Evolutionary conservation across 352 stramenopile genomes (phyloP), one percentile per base, ranked within the genome.

Genomic region (Blastocystis hominis): DNA sequence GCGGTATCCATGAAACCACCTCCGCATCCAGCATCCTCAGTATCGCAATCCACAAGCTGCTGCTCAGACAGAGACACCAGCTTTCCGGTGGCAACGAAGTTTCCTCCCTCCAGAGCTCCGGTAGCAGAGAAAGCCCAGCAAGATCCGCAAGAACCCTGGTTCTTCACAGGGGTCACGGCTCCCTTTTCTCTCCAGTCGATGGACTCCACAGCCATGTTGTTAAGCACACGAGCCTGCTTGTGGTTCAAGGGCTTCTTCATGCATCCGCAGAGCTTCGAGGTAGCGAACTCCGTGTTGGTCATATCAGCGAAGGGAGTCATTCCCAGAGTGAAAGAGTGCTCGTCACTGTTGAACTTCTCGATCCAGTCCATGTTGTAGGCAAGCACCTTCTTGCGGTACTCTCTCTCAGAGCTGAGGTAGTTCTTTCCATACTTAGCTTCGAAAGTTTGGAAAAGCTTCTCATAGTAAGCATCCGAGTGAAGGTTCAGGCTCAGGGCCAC

Each of bases 51-150:
- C 62, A 99, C 93, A 24, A 99, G 93, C 88, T 98, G 92, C 90
- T 99, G 97, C 90, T 98, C 96, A 47, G 94, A 98, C 40, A 99
- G 91, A 54, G 90, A 93, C 3, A 93, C 81, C 1, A 99, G 92
- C 86, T 94, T 93, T 44, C 93, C 93, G 55, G 90, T 97, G 20
- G 95, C 91, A 30, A 98, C 92, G 75, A 95, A 98, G 70, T 96
- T 91, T 20, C 94, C 95, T 24, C 95, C 96, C 91, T 99, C 97
- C 56, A 99, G 94, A 0, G 95, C 93, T 38, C 96, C 97, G 5
- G 96, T 98, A 2, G 97, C 94, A n/a, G 95, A 98, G 91, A 99
- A 99, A 10, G 95, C 95, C 96, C 96, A 99, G 92, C 97, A 99
- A 56, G 94, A 98, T 66, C 96, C 96, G 90, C 97, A 98, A 46